A percentile compares a stretch with the other conserved stretches of the same genome.
These are phyloP conservation scores for Pythium insidiosum DNA, from an alignment of 352 stramenopile species.

Conservation along the genomic window DNA sequence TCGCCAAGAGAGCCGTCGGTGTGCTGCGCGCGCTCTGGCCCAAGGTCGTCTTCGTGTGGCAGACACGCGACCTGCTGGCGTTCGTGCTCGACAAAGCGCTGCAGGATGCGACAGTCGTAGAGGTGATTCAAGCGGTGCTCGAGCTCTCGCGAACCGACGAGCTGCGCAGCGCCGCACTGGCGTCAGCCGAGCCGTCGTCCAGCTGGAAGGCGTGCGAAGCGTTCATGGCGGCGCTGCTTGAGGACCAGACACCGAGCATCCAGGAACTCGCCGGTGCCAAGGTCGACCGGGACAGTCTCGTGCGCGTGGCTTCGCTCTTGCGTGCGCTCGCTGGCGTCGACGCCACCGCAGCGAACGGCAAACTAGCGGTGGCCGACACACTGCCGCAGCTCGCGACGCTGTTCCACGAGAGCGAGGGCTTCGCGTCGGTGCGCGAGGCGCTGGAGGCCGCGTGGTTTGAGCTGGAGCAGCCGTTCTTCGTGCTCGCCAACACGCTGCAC, in stretches of 20 bases:
- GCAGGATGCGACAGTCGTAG: conserved; percentile 21
- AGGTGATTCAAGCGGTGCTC: conserved; percentile 23
- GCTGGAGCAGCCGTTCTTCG: conserved; percentile 57
- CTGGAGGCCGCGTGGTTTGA: conserved; percentile 47
- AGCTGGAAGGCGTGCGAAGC: too few relatives aligned
- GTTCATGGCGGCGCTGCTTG: conserved; percentile 18
- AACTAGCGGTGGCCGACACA: conserved; percentile 25
- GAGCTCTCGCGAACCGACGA: conserved; percentile 27
- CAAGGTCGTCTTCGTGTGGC: conserved; percentile 24
- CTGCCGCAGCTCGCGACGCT: conserved; percentile 35
- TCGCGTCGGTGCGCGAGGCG: conserved; percentile 30
- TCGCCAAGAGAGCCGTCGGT: conserved; percentile 25
- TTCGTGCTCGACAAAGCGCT: conserved; percentile 40
- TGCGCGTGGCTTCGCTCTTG: conserved; percentile 36
- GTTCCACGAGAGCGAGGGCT: conserved; percentile 34
- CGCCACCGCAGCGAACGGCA: conserved; percentile 10
- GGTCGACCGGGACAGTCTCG: conserved; percentile 25
- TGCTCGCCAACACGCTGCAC: conserved; percentile 52
- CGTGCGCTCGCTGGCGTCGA: conserved; percentile 26
- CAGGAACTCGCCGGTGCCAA: conserved; percentile 23
- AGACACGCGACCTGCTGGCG: conserved; percentile 38
- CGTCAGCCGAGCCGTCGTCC: too few relatives aligned
- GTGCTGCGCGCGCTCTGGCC: conserved; percentile 33
- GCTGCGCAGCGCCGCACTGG: too few relatives aligned
- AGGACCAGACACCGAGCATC: conserved; percentile 8